Conservation (phyloP, 495 filamentous ascomycete genomes). For the Xylaria intraflava region DNA sequence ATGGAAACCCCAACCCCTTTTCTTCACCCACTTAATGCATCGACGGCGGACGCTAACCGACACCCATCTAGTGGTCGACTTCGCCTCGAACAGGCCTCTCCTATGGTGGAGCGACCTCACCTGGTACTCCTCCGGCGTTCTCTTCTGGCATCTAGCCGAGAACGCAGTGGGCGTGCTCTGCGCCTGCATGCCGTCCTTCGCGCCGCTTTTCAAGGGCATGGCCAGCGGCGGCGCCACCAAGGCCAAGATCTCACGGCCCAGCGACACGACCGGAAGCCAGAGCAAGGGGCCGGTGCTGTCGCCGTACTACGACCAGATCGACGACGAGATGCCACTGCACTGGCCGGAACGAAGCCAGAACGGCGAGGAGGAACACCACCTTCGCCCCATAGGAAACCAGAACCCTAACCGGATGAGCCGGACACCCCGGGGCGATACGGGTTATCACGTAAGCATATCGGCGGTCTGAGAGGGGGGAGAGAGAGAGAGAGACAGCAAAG, state of each 20-base stretch:
- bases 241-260: neutral
- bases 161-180: conserved; percentile 3
- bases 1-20: neutral
- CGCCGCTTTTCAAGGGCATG: conserved; percentile 1
- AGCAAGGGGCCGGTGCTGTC: neutral
- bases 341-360: neutral
- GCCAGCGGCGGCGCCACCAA: neutral
- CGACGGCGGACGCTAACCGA: neutral
- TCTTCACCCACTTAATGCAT: neutral
- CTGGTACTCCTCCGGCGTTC: neutral
- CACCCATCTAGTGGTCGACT: neutral
- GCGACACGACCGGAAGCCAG: neutral
- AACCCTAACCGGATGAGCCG: neutral
- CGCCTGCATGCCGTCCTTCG: conserved; percentile 4
- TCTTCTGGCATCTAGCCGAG: conserved; percentile 14
- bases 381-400: neutral
- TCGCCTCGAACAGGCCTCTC: neutral
- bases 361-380: neutral
- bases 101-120: neutral
- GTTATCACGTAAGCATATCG: neutral
- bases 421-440: neutral
- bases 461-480: neutral
- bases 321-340: neutral
- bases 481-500: too few relatives aligned
- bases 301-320: neutral